phyloP scores from a whole-genome alignment of 192 early-diverging fungal species.

The Entrophospora sp. region DNA sequence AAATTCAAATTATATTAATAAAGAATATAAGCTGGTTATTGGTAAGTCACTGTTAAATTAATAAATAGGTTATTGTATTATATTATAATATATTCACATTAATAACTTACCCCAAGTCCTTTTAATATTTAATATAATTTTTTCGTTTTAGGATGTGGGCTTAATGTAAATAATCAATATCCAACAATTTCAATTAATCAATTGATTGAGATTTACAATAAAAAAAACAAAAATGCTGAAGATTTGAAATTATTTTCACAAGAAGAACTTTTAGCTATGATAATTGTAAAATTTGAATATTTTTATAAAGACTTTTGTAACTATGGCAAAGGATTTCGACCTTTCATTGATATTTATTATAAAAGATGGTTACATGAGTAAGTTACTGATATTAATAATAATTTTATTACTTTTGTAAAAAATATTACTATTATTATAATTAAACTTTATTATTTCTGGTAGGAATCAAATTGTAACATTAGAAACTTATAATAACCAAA shows the following conservation, averaged over 20 bases:
- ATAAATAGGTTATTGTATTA: background rate
- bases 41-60: constrained; percentile 39
- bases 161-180: constrained; percentile 75
- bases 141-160: constrained; percentile 77
- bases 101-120: too few relatives aligned
- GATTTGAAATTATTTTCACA: constrained; percentile 52
- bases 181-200: constrained; percentile 86
- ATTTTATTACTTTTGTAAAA: too few relatives aligned
- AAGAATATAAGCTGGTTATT: constrained; percentile 72
- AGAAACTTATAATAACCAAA: constrained; percentile 44
- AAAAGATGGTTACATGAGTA: constrained; percentile 77
- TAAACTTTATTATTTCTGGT: background rate
- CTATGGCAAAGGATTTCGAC: constrained; percentile 49
- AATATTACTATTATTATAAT: background rate
- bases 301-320: constrained; percentile 66
- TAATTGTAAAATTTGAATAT: constrained; percentile 65
- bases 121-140: too few relatives aligned
- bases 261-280: constrained; percentile 56
- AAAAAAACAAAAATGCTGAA: constrained; percentile 33
- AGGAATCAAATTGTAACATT: constrained; percentile 61
- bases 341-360: constrained; percentile 75
- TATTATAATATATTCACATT: background rate
- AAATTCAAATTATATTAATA: constrained; percentile 62
- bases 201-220: constrained; percentile 55
- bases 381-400: constrained; percentile 22